Percentiles rank a stretch among this genome's conserved stretches.
Conservation (phyloP, 2,329 filamentous ascomycete species). For the Clathrospora elynae region DNA sequence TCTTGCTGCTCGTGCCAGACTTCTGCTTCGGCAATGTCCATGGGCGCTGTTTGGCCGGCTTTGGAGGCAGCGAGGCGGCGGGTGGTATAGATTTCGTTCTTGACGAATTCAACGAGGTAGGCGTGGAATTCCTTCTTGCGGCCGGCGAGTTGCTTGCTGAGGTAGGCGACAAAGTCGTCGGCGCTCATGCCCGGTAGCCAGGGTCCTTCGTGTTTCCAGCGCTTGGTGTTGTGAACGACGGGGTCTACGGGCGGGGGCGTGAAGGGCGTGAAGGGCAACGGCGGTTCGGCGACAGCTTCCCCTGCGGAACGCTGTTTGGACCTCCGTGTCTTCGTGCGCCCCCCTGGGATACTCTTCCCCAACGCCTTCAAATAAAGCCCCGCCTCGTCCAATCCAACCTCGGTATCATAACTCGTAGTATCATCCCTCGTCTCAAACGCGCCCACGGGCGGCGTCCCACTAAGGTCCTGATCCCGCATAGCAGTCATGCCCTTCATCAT, state of each 20-base stretch:
- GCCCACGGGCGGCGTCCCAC: slow-evolving; percentile 19
- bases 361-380: slow-evolving; percentile 34
- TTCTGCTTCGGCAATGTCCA: slow-evolving; percentile 34
- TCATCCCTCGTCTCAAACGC: slow-evolving; percentile 44
- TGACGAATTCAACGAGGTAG: slow-evolving; percentile 39
- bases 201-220: slow-evolving; percentile 65
- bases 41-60: slow-evolving; percentile 21
- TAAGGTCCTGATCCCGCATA: slow-evolving; percentile 27
- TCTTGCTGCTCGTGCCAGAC: slow-evolving; percentile 24
- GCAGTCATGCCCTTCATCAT: slow-evolving; percentile 55
- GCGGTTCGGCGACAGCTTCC: too few species aligned
- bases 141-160: slow-evolving; percentile 51
- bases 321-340: slow-evolving; percentile 7
- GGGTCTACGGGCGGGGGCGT: slow-evolving; percentile 29
- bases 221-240: slow-evolving; percentile 34
- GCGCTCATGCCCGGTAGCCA: slow-evolving; percentile 62
- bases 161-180: slow-evolving; percentile 59
- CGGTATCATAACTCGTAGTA: slow-evolving; percentile 37
- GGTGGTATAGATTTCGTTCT: slow-evolving; percentile 40
- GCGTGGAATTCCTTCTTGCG: slow-evolving; percentile 41
- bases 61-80: slow-evolving; percentile 28
- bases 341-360: slow-evolving; percentile 23
- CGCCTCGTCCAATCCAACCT: slow-evolving; percentile 35
- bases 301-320: too few species aligned
- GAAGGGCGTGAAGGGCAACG: slow-evolving; percentile 23